Evolutionary conservation across 1,139 yeast genomes (phyloP), one percentile per base, ranked within the genome.

Genomic region (Sugiyamaella castrensis): DNA sequence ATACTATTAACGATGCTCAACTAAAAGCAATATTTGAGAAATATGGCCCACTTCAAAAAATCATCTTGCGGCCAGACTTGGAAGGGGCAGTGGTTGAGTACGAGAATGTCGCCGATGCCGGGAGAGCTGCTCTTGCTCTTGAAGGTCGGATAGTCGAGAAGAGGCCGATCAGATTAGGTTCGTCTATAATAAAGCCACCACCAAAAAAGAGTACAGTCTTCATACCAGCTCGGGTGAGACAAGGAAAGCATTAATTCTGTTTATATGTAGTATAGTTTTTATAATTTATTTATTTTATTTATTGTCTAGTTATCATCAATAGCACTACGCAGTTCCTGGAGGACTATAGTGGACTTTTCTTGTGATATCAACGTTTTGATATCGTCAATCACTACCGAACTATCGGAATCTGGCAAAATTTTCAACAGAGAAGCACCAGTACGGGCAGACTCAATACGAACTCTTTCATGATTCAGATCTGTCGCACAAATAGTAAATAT

Each of bases 381-480:
- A 34, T 48, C 53, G 8, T 38, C 30, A 16, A 16, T 16, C 6
- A 56, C 43, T 3, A 7, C 8, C 24, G 24, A 5, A 5, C n/a
- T 39, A 36, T 37, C 37, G 11, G 40, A 32, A 5, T 36, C 49
- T 7, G 51, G 41, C 26, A 56, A 40, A 30, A 56, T 31, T 10
- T 45, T 35, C 15, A 59, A 50, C 32, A 75, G 46, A 0, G 58
- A 51, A 2, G 61, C 63, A 1, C 70, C 79, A 13, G 71, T 64
- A 35, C 71, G 64, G 53, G 73, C 70, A 27, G 75, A 64, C 46
- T 80, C 82, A 19, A 83, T 66, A 52, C 83, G 75, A 1, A 84
- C 87, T 56, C 75, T 77, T 58, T 86, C 94, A 49, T 83, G 77
- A 40, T 77, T 76, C 39, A 74, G 75, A 34, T 70, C 70, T 6